These are phyloP conservation scores for Alternaria longipes DNA, from an alignment of 2,329 filamentous ascomycete species.

Conservation along the genomic window DNA sequence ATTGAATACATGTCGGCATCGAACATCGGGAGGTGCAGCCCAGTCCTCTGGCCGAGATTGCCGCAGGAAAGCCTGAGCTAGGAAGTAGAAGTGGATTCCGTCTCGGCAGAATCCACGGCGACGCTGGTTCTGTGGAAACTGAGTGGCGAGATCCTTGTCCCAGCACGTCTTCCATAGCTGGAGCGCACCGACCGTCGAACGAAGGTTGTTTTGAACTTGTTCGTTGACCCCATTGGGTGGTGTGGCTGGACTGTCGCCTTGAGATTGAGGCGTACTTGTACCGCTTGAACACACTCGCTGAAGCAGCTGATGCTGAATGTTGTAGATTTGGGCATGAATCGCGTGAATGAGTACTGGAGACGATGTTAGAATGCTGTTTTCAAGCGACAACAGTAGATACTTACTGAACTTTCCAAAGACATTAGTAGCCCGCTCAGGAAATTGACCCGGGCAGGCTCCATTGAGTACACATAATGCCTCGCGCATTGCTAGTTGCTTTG, in stretches of 20 bases:
- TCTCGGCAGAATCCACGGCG: constrained; percentile 76
- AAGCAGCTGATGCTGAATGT: constrained; percentile 57
- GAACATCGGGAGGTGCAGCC: constrained; percentile 65
- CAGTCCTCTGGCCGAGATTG: constrained; percentile 64
- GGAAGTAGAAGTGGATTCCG: constrained; percentile 76
- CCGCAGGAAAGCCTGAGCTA: constrained; percentile 72
- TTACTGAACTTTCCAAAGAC: constrained; percentile 72
- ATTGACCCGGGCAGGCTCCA: constrained; percentile 64
- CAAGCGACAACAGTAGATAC: background rate
- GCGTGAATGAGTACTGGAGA: constrained; percentile 70
- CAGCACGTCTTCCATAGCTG: constrained; percentile 77
- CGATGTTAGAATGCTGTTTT: constrained; percentile 16
- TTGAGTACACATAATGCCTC: constrained; percentile 69
- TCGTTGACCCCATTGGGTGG: constrained; percentile 56
- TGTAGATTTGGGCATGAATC: constrained; percentile 70
- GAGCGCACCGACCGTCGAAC: constrained; percentile 62
- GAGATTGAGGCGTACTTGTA: constrained; percentile 65
- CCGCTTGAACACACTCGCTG: constrained; percentile 52
- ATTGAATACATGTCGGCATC: constrained; percentile 68
- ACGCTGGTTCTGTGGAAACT: constrained; percentile 70
- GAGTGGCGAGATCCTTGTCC: constrained; percentile 73
- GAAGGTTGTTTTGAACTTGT: constrained; percentile 59
- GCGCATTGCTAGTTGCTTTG: constrained; percentile 71
- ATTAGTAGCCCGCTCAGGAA: constrained; percentile 73
- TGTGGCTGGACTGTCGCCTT: constrained; percentile 60